phyloP scores from a whole-genome alignment of 2,329 filamentous ascomycete genomes.

The Botryosphaeria dothidea region DNA sequence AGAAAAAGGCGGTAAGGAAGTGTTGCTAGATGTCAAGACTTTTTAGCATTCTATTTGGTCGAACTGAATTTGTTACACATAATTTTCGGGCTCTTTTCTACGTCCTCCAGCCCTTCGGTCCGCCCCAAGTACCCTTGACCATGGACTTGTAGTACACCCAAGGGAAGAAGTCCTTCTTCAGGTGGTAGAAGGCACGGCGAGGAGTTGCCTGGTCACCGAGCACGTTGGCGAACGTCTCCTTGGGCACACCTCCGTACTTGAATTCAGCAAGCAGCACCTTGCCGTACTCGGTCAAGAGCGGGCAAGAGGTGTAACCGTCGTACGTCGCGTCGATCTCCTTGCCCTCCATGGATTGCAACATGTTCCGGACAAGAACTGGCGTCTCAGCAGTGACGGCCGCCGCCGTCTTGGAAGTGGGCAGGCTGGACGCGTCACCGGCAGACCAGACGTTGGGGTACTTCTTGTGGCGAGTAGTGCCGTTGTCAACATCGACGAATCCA shows the following conservation, averaged over 20 bases:
- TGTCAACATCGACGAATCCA: constrained; percentile 40
- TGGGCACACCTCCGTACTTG: constrained; percentile 63
- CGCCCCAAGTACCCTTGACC: constrained; percentile 64
- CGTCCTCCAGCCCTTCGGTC: constrained; percentile 62
- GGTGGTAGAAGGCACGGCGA: constrained; percentile 59
- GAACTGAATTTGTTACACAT: too few species aligned
- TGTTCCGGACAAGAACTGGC: constrained; percentile 38
- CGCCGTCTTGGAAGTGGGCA: constrained; percentile 42
- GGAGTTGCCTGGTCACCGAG: constrained; percentile 61
- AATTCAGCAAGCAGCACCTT: constrained; percentile 67
- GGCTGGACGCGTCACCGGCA: constrained; percentile 37
- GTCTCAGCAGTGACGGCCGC: constrained; percentile 41
- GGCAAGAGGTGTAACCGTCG: constrained; percentile 44
- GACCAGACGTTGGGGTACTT: constrained; percentile 43
- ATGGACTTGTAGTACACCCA: constrained; percentile 64
- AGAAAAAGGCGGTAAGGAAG: too few species aligned
- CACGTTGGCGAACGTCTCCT: constrained; percentile 61
- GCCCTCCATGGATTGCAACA: constrained; percentile 31
- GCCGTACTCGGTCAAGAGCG: constrained; percentile 51
- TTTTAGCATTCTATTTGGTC: too few species aligned
- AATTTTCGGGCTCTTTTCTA: too few species aligned
- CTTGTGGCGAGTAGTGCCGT: constrained; percentile 37
- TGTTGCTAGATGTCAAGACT: too few species aligned
- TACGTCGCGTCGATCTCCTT: constrained; percentile 31
- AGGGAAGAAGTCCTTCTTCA: constrained; percentile 69